A percentile compares a stretch with the other conserved stretches of the same genome.
These are phyloP conservation scores for Miscanthus lutarioriparius DNA, from an alignment of 176 grass and related monocot species.

Conservation along the genomic window DNA sequence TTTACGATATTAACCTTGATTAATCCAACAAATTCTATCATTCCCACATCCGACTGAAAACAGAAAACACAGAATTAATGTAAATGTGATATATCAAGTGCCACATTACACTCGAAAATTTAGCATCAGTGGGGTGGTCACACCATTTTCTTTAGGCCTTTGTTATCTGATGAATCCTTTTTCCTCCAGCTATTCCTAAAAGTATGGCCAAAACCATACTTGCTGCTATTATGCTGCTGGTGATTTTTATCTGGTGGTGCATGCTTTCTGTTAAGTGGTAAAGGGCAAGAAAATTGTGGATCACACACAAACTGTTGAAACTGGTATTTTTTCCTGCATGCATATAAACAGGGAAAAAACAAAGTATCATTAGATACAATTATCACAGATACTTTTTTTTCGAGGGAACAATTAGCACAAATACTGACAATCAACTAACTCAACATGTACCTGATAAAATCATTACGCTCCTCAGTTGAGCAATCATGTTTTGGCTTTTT, in stretches of 20 bases:
- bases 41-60: slow-evolving; percentile 74
- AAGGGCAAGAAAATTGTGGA: slow-evolving; percentile 54
- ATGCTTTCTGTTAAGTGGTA: slow-evolving; percentile 36
- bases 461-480: slow-evolving; percentile 62
- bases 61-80: not conserved
- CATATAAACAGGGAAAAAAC: not conserved
- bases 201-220: slow-evolving; percentile 55
- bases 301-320: slow-evolving; percentile 73
- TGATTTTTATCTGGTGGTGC: slow-evolving; percentile 52
- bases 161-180: slow-evolving; percentile 70
- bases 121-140: not conserved
- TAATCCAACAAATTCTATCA: slow-evolving; percentile 97
- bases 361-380: not conserved
- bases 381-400: too few species aligned
- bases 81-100: not conserved
- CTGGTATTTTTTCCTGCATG: slow-evolving; percentile 92
- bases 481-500: slow-evolving; percentile 77
- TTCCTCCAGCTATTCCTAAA: slow-evolving; percentile 86
- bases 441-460: slow-evolving; percentile 70
- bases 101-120: not conserved
- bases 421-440: not conserved
- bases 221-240: slow-evolving; percentile 47
- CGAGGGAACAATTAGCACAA: too few species aligned
- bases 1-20: slow-evolving; percentile 83
- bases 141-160: slow-evolving; percentile 79